Base-by-base conservation (phyloP, 768 basidiomycete genomes). In the Tremella mesenterica region DNA sequence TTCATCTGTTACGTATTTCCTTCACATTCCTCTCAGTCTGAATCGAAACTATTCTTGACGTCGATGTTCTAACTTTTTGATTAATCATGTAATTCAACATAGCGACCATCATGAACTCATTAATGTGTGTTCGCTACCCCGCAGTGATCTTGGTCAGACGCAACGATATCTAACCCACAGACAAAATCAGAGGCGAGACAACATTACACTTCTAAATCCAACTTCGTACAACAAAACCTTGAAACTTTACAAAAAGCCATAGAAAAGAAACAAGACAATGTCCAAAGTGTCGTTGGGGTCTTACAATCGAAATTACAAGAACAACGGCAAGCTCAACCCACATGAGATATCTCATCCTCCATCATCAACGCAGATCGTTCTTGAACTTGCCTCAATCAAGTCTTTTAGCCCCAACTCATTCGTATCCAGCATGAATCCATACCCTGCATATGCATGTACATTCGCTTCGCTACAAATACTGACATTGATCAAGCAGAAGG, bases 241-340 rank as follows among this genome's bases (percentile, higher is more conserved):
- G 88, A 92, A 31, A 80, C 81, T 21, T 76, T 99, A 43, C 89
- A 96, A 71, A 85, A 85, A 41, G 88, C 89, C 29, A 86, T 97
- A 61, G 79, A 83, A 70, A 85, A 84, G 76, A 96, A 95, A 76
- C 83, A 88, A 73, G 89, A 93, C 34, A 90, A 90, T 72, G 79
- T 88, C 76, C 84, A 80, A 67, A 83, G 81, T 64, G 71, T 93
- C 48, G 70, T 85, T 25, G 80, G 79, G 60, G 77, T 89, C 31
- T 79, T 92, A 75, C 87, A 92, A 72, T 71, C 75, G 60, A 83
- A 81, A 67, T 59, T 83, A 54, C 70, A 70, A 51, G 58, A 67
- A 48, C 56, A 54, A 48, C 34, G 39, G 30, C 48, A 49, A n/a
- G 58, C 9, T 20, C 23, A 52, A 16, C 29, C 52, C 16, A 43